These are phyloP conservation scores for Evernia prunastri DNA, from an alignment of 495 filamentous ascomycete genomes.

Conservation along the genomic window DNA sequence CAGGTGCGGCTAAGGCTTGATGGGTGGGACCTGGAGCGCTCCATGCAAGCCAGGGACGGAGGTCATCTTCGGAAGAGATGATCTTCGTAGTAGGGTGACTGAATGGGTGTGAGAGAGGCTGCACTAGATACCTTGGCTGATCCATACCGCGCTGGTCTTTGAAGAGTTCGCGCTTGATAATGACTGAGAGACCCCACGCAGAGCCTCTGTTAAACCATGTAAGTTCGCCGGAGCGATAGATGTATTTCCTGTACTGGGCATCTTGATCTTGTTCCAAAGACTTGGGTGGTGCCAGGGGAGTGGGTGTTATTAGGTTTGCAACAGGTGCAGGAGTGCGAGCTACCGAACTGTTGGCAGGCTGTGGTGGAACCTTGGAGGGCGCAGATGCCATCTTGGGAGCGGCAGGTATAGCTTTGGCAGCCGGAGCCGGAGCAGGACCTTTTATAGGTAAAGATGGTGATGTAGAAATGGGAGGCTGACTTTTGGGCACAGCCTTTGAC, in stretches of 20 bases:
- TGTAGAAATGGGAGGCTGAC: conserved; percentile 6
- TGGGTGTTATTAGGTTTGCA: conserved; percentile 24
- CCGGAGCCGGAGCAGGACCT: conserved; percentile 5
- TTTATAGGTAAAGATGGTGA: conserved; percentile 3
- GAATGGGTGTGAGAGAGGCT: conserved; percentile 48
- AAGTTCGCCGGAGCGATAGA: conserved; percentile 53
- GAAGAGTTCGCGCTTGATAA: conserved; percentile 33
- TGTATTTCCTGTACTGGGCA: conserved; percentile 38
- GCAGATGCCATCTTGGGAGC: conserved; percentile 11
- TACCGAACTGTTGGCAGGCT: conserved; percentile 9
- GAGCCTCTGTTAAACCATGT: conserved; percentile 51
- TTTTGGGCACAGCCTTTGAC: conserved; percentile 13
- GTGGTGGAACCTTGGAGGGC: conserved; percentile 11
- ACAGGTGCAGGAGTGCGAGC: conserved; percentile 9
- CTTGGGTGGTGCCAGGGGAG: conserved; percentile 34
- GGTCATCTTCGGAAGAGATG: conserved; percentile 33
- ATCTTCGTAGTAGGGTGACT: conserved; percentile 31
- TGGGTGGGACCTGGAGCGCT: conserved; percentile 42
- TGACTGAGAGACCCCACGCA: conserved; percentile 53
- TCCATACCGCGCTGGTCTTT: conserved; percentile 26
- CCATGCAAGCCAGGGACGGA: conserved; percentile 60
- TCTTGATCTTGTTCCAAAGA: conserved; percentile 41
- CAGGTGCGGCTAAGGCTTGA: conserved; percentile 23
- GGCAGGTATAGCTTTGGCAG: conserved; percentile 2
- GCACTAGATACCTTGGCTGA: conserved; percentile 38